Conservation (phyloP, 768 basidiomycete species). For the Kwoniella sp. region DNA sequence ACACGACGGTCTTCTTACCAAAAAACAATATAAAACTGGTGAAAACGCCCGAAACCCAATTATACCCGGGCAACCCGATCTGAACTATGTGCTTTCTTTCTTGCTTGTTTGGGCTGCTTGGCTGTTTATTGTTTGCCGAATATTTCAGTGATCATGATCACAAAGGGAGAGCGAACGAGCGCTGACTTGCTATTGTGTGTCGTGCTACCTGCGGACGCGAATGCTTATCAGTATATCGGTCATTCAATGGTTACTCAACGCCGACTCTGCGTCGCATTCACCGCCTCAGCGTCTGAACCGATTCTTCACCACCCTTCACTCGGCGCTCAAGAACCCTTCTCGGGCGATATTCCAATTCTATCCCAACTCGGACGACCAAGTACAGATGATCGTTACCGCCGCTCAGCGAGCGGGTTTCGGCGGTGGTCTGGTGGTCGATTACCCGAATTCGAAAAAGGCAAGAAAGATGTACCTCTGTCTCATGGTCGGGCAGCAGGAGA, state of each 20-base stretch:
- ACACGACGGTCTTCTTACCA: slow-evolving; percentile 10
- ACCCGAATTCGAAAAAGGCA: slow-evolving; percentile 94
- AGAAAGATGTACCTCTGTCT: slow-evolving; percentile 92
- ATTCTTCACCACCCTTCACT: slow-evolving; percentile 75
- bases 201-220: no score
- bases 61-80: slow-evolving; percentile 1
- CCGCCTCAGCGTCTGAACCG: slow-evolving; percentile 64
- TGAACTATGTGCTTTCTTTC: background rate
- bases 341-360: slow-evolving; percentile 96
- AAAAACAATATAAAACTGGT: background rate
- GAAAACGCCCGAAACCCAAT: slow-evolving; percentile 18
- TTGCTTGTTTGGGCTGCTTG: no score
- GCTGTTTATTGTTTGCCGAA: no score
- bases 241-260: slow-evolving; percentile 97
- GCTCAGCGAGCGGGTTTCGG: slow-evolving; percentile 96
- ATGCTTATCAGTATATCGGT: slow-evolving; percentile 94
- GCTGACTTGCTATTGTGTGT: slow-evolving; percentile 1
- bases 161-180: background rate
- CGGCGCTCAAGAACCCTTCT: slow-evolving; percentile 64
- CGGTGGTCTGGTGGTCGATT: slow-evolving; percentile 94
- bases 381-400: slow-evolving; percentile 87
- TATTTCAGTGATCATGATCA: no score
- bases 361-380: slow-evolving; percentile 94
- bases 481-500: slow-evolving; percentile 79
- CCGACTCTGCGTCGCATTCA: slow-evolving; percentile 74